phyloP scores from a whole-genome alignment of 1,139 yeast species.

The Pichia kudriavzevii region DNA sequence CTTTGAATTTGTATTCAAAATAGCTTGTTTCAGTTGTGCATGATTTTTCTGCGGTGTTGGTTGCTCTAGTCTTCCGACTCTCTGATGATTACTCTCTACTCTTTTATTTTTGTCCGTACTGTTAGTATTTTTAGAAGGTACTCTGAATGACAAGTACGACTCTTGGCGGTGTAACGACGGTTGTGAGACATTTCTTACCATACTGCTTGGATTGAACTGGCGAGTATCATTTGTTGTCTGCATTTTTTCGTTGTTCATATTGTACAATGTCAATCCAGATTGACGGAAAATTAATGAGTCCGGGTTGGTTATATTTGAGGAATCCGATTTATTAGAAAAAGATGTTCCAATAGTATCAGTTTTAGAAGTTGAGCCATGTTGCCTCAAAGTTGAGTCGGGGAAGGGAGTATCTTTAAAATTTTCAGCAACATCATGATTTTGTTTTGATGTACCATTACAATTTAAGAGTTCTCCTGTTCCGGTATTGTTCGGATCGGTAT shows the following conservation, averaged over 20 bases:
- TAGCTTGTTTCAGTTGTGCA: no score
- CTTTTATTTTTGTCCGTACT: background rate
- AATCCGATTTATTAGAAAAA: constrained; percentile 4
- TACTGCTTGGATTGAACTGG: background rate
- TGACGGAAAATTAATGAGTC: constrained; percentile 22
- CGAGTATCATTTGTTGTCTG: constrained; percentile 3
- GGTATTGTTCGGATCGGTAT: constrained; percentile 1
- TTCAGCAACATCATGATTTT: no score
- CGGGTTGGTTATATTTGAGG: constrained; percentile 3
- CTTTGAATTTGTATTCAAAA: no score
- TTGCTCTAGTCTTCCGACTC: no score
- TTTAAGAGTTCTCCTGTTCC: background rate
- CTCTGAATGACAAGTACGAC: constrained; percentile 16
- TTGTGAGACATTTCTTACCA: constrained; percentile 9
- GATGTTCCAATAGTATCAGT: constrained; percentile 5
- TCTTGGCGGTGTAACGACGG: constrained; percentile 18
- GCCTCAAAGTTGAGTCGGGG: no score
- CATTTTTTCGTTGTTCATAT: constrained; percentile 9
- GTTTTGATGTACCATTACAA: no score
- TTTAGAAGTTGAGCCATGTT: no score
- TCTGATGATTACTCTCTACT: no score
- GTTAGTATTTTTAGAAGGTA: constrained; percentile 1
- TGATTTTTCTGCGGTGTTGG: no score
- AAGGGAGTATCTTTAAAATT: no score
- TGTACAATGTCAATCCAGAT: constrained; percentile 18